Conservation (phyloP, 2,329 filamentous ascomycete species). For the Fonsecaea monophora region DNA sequence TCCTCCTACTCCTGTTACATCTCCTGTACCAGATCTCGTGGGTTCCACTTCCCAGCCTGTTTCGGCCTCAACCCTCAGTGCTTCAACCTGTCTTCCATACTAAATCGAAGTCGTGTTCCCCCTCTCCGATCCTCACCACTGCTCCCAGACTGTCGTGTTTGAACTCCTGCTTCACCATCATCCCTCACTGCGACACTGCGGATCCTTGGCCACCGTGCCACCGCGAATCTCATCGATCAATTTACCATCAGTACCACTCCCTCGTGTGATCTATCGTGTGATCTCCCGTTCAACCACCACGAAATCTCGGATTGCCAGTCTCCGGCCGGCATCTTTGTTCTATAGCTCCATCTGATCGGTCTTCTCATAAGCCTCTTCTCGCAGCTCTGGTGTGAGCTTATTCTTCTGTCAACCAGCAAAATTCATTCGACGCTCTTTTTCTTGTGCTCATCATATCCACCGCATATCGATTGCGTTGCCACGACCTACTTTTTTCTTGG, state of each 20-base stretch:
- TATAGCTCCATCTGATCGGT: slow-evolving; percentile 4
- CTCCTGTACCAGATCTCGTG: slow-evolving; percentile 29
- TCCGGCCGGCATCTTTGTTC: slow-evolving; percentile 21
- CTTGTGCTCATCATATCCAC: slow-evolving; percentile 8
- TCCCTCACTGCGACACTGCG: slow-evolving; percentile 17
- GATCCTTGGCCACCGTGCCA: not conserved
- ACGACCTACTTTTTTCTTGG: not conserved
- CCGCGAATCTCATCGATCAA: slow-evolving; percentile 20
- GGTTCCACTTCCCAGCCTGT: slow-evolving; percentile 32
- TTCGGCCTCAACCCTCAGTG: slow-evolving; percentile 27
- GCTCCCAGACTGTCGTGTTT: slow-evolving; percentile 28
- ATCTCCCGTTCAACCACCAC: slow-evolving; percentile 24
- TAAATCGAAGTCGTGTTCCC: slow-evolving; percentile 20
- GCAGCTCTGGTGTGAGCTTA: slow-evolving; percentile 23
- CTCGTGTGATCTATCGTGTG: slow-evolving; percentile 27
- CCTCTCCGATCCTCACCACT: slow-evolving; percentile 19
- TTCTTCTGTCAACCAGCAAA: not conserved
- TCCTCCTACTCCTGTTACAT: slow-evolving; percentile 33
- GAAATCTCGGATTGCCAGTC: slow-evolving; percentile 27
- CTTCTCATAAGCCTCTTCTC: slow-evolving; percentile 34
- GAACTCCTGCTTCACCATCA: slow-evolving; percentile 35
- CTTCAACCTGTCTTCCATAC: slow-evolving; percentile 16
- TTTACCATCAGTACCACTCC: slow-evolving; percentile 33
- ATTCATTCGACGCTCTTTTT: slow-evolving; percentile 28
- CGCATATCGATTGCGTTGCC: not conserved